Evolutionary conservation across 331 rosid genomes (phyloP).

Genomic region (Quercus tomentella): DNA sequence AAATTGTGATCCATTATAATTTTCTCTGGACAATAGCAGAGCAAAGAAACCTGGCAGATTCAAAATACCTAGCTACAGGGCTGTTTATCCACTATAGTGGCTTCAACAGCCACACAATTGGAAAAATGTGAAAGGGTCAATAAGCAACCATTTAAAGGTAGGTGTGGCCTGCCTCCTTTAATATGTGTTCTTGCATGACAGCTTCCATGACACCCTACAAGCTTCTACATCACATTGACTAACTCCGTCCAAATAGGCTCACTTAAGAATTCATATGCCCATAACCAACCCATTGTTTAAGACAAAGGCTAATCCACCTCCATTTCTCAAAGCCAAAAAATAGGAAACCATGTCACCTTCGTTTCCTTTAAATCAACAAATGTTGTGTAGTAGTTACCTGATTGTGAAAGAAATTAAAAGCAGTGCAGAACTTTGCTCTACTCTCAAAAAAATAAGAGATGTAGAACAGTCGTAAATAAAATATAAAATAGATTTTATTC

Average conservation of each 20-base stretch:
- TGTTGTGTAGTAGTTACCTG: neutral
- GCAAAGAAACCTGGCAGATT: neutral
- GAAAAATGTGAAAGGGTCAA: neutral
- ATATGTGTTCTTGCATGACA: neutral
- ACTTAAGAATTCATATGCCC: neutral
- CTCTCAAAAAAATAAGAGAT: neutral
- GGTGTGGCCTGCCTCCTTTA: neutral
- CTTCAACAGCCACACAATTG: neutral
- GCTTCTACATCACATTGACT: neutral
- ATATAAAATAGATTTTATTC: neutral
- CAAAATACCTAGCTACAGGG: neutral
- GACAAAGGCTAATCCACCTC: too few relatives aligned
- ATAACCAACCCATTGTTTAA: neutral
- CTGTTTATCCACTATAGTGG: neutral
- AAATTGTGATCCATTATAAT: neutral
- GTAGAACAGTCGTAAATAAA: too few relatives aligned
- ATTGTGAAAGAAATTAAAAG: neutral
- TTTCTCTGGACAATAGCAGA: neutral
- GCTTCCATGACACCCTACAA: neutral
- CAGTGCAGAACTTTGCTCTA: neutral
- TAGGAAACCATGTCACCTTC: neutral
- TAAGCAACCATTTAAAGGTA: neutral
- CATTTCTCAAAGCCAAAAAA: too few relatives aligned
- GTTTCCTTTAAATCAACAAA: neutral
- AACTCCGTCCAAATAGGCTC: constrained; percentile 28